Conservation (phyloP, 495 filamentous ascomycete genomes). For the Jackrogersella multiformis region DNA sequence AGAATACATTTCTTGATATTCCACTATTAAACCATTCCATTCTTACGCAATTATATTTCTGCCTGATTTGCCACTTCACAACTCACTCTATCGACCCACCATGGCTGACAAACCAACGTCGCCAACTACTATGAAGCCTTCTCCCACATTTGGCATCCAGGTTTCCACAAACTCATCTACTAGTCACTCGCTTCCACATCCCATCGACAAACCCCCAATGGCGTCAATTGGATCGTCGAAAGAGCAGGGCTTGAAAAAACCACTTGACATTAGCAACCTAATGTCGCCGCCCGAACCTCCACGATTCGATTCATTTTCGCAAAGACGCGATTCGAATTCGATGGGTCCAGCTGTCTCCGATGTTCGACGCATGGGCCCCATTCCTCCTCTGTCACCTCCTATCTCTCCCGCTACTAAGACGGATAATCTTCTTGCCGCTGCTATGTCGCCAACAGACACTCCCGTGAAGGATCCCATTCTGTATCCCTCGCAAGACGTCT, state of each 20-base stretch:
- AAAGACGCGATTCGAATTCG: conserved; percentile 25
- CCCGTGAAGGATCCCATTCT: conserved; percentile 55
- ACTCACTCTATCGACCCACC: conserved; percentile 25
- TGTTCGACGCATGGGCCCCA: conserved; percentile 53
- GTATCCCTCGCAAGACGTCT: conserved; percentile 61
- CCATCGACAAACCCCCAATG: conserved; percentile 25
- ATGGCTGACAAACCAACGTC: conserved; percentile 48
- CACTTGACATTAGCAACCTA: conserved; percentile 63
- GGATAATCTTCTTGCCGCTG: conserved; percentile 39
- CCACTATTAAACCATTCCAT: conserved; percentile 15
- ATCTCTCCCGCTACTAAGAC: conserved; percentile 69
- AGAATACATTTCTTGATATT: background rate
- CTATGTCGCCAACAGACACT: conserved; percentile 19
- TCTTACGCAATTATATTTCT: conserved; percentile 32
- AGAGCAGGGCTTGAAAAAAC: conserved; percentile 42
- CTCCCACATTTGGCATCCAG: conserved; percentile 24
- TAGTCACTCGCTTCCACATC: background rate
- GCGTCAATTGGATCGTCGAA: conserved; percentile 21
- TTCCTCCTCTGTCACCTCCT: conserved; percentile 73
- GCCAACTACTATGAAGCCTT: conserved; percentile 17
- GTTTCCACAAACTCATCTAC: conserved; percentile 12
- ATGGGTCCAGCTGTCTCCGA: conserved; percentile 47
- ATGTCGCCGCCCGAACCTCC: conserved; percentile 79
- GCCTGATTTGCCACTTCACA: conserved; percentile 43
- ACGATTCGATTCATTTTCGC: conserved; percentile 68